Conservation (phyloP, 495 filamentous ascomycete species). For the Cercophora samala region DNA sequence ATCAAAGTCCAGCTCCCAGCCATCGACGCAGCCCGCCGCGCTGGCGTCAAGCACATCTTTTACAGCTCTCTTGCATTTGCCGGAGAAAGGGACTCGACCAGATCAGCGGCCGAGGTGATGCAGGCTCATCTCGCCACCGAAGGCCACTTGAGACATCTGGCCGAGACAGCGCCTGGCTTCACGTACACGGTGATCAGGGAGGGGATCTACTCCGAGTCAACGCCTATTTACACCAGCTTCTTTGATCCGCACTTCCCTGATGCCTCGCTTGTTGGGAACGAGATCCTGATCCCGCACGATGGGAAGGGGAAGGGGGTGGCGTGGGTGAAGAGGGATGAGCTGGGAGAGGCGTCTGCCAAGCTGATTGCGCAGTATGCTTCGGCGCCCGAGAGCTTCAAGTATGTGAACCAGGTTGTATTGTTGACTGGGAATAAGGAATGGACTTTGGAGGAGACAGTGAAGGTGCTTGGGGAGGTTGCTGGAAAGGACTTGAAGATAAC, state of each 20-base stretch:
- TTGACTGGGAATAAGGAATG: slow-evolving; percentile 42
- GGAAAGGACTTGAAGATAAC: slow-evolving; percentile 32
- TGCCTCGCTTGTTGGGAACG: slow-evolving; percentile 13
- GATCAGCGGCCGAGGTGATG: slow-evolving; percentile 55
- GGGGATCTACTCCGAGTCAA: slow-evolving; percentile 65
- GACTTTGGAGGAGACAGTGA: slow-evolving; percentile 41
- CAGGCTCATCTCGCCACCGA: slow-evolving; percentile 65
- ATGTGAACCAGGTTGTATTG: slow-evolving; percentile 38
- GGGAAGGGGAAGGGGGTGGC: slow-evolving; percentile 46
- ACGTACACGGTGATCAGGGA: slow-evolving; percentile 55
- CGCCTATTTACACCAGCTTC: slow-evolving; percentile 66
- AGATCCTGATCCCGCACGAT: slow-evolving; percentile 51
- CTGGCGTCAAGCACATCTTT: slow-evolving; percentile 60
- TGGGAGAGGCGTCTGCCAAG: slow-evolving; percentile 48
- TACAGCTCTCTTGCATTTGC: slow-evolving; percentile 65
- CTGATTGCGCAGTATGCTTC: slow-evolving; percentile 35
- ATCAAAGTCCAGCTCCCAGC: slow-evolving; percentile 38
- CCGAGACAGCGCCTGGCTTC: slow-evolving; percentile 17
- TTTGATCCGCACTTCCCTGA: slow-evolving; percentile 42
- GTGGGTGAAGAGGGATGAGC: slow-evolving; percentile 53
- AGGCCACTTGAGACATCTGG: slow-evolving; percentile 46
- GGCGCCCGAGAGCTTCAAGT: slow-evolving; percentile 26
- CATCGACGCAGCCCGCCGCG: slow-evolving; percentile 55
- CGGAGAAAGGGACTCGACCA: slow-evolving; percentile 28
- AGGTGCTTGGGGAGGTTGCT: slow-evolving; percentile 33